Base-by-base conservation (phyloP, 148 eudicot genomes). In the Heliosperma pusillum region DNA sequence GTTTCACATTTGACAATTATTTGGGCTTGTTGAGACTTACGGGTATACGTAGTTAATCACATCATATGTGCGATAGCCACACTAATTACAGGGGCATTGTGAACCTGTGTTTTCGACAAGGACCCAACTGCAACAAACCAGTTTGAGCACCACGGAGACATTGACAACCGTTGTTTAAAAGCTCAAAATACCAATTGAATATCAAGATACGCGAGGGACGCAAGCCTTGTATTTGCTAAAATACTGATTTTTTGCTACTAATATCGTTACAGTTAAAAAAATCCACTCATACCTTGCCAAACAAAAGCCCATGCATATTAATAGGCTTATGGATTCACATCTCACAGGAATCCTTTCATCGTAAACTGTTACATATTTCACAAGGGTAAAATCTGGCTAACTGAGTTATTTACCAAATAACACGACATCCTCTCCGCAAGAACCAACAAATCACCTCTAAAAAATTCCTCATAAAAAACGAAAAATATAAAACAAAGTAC, bases 391-490 rank as follows among this genome's bases (percentile, higher is more conserved):
- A 76, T 21, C 11, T 66, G 50, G 78, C 33, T 75, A 25, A 59
- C 57, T 33, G 22, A 59, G 77, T 80, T 80, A 76, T 76, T 80
- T 57, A 80, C 58, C 82, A 70, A 75, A 80, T 65, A 64, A 76
- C 79, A 79, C 58, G 22, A 50, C 53, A 72, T 80, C 74, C 73
- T 52, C 7, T 26, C 63, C 69, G 53, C 58, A 21, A 21, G 73
- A 58, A 44, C 83, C 59, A 24, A 64, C 19, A 77, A 65, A 15
- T 63, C n/a, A 59, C 70, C 71, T 40, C 36, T 29, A 58, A 72
- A 67, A n/a, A 72, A 30, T 68, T 72, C 80, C 83, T 73, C 83
- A 2, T 29, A 24, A 61, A 60, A 68, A 47, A 53, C 72, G 63
- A 76, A 76, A 77, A 36, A 9, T 21, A 56, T 52, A 67, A 67